Conservation (phyloP, 2,329 filamentous ascomycete genomes). For the Ceratocystis variospora region DNA sequence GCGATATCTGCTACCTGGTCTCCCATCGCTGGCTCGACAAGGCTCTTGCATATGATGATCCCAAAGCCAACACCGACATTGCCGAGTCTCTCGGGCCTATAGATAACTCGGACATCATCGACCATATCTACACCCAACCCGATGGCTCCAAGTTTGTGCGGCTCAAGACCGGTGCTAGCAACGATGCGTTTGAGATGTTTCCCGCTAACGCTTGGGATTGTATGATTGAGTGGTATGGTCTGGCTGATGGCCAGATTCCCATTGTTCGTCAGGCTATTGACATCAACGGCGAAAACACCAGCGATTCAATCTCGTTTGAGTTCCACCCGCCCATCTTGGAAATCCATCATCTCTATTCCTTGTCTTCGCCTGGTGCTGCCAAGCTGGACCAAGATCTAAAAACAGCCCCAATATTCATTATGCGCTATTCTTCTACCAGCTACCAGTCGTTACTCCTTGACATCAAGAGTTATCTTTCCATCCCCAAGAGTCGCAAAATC, state of each 20-base stretch:
- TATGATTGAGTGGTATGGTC: constrained; percentile 68
- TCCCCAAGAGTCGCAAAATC: constrained; percentile 59
- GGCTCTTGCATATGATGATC: constrained; percentile 52
- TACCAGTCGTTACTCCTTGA: constrained; percentile 64
- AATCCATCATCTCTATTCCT: constrained; percentile 62
- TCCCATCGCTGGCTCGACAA: constrained; percentile 66
- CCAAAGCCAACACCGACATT: constrained; percentile 44
- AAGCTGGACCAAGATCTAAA: constrained; percentile 46
- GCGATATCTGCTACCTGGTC: constrained; percentile 63
- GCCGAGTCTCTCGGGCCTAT: constrained; percentile 57
- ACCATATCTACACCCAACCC: constrained; percentile 42
- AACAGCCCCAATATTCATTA: constrained; percentile 47
- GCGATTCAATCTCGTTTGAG: constrained; percentile 54
- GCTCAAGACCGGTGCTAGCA: constrained; percentile 53
- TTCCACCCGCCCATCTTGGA: constrained; percentile 73
- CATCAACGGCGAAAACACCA: constrained; percentile 44
- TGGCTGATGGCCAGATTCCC: constrained; percentile 52
- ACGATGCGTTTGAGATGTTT: constrained; percentile 64
- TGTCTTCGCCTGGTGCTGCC: constrained; percentile 40
- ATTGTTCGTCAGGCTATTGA: constrained; percentile 70
- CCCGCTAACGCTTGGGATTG: constrained; percentile 70
- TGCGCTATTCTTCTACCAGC: constrained; percentile 55
- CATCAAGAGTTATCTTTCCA: constrained; percentile 53
- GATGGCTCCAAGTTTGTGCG: constrained; percentile 50
- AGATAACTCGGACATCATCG: constrained; percentile 73